A percentile compares a stretch with the other conserved stretches of the same genome.
Evolutionary conservation across 345 rosid species (phyloP).

Genomic region (Aquilaria yunnanensis): DNA sequence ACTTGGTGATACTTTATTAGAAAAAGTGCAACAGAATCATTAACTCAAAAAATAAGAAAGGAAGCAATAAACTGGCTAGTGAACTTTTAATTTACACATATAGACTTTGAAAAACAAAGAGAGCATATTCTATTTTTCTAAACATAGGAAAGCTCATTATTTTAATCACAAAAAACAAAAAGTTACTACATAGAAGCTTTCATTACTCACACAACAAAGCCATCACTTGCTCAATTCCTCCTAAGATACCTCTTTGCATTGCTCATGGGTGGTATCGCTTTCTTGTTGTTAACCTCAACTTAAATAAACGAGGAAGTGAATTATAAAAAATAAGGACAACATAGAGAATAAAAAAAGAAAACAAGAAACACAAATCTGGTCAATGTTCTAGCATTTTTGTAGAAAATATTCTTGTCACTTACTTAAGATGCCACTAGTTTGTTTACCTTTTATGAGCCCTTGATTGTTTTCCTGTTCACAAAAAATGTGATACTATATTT

Average conservation of each 20-base stretch:
- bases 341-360: background rate
- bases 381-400: background rate
- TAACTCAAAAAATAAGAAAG: too few species aligned
- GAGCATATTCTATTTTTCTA: too few species aligned
- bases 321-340: too few species aligned
- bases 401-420: slow-evolving; percentile 2
- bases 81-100: too few species aligned
- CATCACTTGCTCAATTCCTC: slow-evolving; percentile 41
- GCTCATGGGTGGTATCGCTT: slow-evolving; percentile 27
- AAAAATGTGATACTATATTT: background rate
- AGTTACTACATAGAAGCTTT: background rate
- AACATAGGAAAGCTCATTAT: background rate
- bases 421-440: slow-evolving; percentile 19
- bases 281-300: slow-evolving; percentile 39
- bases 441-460: slow-evolving; percentile 19
- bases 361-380: too few species aligned
- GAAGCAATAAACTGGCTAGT: too few species aligned
- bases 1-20: too few species aligned
- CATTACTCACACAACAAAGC: slow-evolving; percentile 42
- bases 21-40: too few species aligned
- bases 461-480: slow-evolving; percentile 27
- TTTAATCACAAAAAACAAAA: background rate
- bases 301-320: slow-evolving; percentile 18
- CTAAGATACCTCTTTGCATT: slow-evolving; percentile 26
- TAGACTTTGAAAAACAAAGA: too few species aligned